Conservation (phyloP, 495 filamentous ascomycete species). For the Aspergillus leporis region DNA sequence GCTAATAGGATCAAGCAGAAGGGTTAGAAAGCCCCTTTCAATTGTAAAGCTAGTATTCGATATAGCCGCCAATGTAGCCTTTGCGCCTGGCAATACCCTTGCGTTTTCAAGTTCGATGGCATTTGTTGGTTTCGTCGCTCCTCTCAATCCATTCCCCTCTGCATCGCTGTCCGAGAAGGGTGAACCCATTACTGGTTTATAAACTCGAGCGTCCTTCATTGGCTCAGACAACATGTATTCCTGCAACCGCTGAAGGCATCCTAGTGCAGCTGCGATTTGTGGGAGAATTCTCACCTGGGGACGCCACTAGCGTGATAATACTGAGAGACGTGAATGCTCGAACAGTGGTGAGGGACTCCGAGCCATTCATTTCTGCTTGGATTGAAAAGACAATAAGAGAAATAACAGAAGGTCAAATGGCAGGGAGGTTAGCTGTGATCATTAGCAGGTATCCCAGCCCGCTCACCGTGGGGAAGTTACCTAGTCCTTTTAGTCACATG, state of each 20-base stretch:
- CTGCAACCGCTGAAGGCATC: constrained; percentile 51
- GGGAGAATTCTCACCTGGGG: constrained; percentile 40
- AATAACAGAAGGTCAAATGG: constrained; percentile 34
- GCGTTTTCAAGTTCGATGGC: neutral
- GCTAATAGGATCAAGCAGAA: constrained; percentile 56
- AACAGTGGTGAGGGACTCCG: constrained; percentile 26
- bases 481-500: constrained; percentile 7
- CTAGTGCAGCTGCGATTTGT: constrained; percentile 37
- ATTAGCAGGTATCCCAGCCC: neutral
- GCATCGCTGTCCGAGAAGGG: neutral
- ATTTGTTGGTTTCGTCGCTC: neutral
- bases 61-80: neutral
- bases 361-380: constrained; percentile 11
- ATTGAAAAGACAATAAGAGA: constrained; percentile 37
- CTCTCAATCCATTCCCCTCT: neutral
- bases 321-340: constrained; percentile 50
- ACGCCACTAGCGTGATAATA: constrained; percentile 47
- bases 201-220: neutral
- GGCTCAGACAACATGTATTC: constrained; percentile 34
- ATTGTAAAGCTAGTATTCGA: constrained; percentile 23
- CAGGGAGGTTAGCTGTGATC: constrained; percentile 30
- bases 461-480: neutral
- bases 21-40: constrained; percentile 39
- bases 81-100: neutral
- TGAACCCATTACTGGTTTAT: neutral